A percentile compares a stretch with the other conserved stretches of the same genome.
Evolutionary conservation across 805 yeast species (phyloP).

Genomic region (Sugiyamaella qingdaonensis): DNA sequence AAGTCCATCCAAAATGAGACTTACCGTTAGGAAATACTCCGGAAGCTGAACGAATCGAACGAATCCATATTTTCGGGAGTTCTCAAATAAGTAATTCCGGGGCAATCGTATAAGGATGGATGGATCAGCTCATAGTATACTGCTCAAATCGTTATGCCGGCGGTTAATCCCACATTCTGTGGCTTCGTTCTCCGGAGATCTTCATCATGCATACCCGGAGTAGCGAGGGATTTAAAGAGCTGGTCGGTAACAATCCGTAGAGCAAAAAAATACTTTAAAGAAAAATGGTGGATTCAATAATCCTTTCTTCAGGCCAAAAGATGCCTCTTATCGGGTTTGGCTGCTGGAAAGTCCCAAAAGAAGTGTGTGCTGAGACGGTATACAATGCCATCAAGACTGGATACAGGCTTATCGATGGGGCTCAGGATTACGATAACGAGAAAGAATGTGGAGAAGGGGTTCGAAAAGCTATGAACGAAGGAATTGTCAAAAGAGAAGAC

Average conservation of each 20-base stretch:
- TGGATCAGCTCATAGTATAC: too few relatives aligned
- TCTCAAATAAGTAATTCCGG: neutral
- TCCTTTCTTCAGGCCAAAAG: neutral
- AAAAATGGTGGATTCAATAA: neutral
- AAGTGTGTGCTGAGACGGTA: neutral
- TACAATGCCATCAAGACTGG: constrained; percentile 54
- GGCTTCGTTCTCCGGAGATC: neutral
- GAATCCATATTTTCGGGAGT: neutral
- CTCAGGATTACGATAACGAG: constrained; percentile 62
- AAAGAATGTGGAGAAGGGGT: constrained; percentile 57
- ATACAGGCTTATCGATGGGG: constrained; percentile 71
- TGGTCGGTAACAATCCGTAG: too few relatives aligned
- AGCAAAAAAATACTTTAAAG: neutral
- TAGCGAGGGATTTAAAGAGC: too few relatives aligned
- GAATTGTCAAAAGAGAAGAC: constrained; percentile 43
- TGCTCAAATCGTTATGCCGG: neutral
- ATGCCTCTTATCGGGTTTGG: constrained; percentile 1
- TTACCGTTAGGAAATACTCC: neutral
- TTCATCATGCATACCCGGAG: neutral
- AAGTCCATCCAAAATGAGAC: neutral
- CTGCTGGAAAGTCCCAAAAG: neutral
- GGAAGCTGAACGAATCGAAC: neutral
- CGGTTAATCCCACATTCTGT: neutral
- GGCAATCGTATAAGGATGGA: too few relatives aligned
- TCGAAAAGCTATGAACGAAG: constrained; percentile 45